Evolutionary conservation across 352 stramenopile genomes (phyloP).

Genomic region (Elongisporangium undulatum): DNA sequence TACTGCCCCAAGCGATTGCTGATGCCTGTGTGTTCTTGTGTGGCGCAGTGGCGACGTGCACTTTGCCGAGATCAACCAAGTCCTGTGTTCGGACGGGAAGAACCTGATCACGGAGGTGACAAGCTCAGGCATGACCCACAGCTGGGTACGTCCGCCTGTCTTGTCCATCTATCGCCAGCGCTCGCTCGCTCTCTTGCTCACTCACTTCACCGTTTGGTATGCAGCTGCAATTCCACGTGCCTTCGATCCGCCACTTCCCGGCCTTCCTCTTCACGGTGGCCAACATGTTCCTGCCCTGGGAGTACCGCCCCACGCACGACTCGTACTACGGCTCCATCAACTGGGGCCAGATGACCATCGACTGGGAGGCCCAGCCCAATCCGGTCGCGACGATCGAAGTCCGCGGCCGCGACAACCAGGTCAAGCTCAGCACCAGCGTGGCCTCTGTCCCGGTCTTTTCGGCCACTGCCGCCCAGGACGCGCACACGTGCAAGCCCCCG

Average conservation of each 20-base stretch:
- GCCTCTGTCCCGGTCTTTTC: slow-evolving; percentile 37
- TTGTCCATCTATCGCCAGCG: neutral
- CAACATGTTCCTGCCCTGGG: slow-evolving; percentile 74
- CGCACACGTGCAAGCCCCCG: slow-evolving; percentile 35
- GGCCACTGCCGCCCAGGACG: slow-evolving; percentile 35
- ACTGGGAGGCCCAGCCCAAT: slow-evolving; percentile 63
- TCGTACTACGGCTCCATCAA: slow-evolving; percentile 88
- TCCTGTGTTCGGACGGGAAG: slow-evolving; percentile 72
- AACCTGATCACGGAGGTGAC: slow-evolving; percentile 85
- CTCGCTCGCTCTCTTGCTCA: neutral
- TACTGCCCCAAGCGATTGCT: slow-evolving; percentile 20
- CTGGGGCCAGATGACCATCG: slow-evolving; percentile 91
- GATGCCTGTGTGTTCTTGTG: slow-evolving; percentile 4
- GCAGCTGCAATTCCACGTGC: slow-evolving; percentile 73
- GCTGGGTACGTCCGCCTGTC: slow-evolving; percentile 58
- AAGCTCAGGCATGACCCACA: slow-evolving; percentile 93
- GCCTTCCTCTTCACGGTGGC: slow-evolving; percentile 62
- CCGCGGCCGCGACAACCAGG: slow-evolving; percentile 49
- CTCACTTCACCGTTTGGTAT: no score
- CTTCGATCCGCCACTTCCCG: slow-evolving; percentile 45
- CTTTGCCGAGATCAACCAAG: slow-evolving; percentile 90
- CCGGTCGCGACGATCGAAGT: slow-evolving; percentile 57
- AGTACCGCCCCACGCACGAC: slow-evolving; percentile 58
- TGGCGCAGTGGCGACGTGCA: slow-evolving; percentile 87
- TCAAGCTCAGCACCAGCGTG: slow-evolving; percentile 69